These are phyloP conservation scores for Populus ilicifolia DNA, from an alignment of 345 rosid species.

Conservation along the genomic window DNA sequence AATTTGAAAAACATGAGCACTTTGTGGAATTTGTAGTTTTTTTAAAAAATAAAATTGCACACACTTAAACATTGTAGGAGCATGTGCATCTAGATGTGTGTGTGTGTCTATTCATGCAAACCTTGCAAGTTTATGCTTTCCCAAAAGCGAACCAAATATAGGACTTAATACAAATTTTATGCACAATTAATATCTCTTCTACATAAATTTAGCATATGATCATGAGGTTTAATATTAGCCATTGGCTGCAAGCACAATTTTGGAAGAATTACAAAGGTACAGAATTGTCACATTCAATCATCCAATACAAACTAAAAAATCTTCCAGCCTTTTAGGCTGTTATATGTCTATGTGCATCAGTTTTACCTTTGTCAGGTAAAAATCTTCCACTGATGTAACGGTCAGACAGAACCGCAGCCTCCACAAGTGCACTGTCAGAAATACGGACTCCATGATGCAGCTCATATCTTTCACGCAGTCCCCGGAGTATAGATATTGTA, in stretches of 20 bases:
- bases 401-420: slow-evolving; percentile 93
- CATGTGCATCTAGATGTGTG: neutral
- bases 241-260: neutral
- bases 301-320: neutral
- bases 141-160: neutral
- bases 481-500: slow-evolving; percentile 89
- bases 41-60: neutral
- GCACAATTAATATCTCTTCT: neutral
- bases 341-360: neutral
- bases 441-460: slow-evolving; percentile 98
- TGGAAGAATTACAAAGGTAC: neutral
- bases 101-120: neutral
- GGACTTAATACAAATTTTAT: neutral
- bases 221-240: neutral
- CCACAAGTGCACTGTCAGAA: slow-evolving; percentile 96
- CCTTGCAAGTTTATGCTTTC: neutral
- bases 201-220: neutral
- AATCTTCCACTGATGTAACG: slow-evolving; percentile 97
- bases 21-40: neutral
- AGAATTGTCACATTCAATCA: neutral
- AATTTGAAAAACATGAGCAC: slow-evolving; percentile 18
- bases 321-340: neutral
- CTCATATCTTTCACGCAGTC: slow-evolving; percentile 96
- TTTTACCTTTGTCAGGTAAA: slow-evolving; percentile 92
- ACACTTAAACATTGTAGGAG: neutral